Conservation (phyloP, 225 moss, liverwort and hornwort genomes). For the Sphagnum tenellum region DNA sequence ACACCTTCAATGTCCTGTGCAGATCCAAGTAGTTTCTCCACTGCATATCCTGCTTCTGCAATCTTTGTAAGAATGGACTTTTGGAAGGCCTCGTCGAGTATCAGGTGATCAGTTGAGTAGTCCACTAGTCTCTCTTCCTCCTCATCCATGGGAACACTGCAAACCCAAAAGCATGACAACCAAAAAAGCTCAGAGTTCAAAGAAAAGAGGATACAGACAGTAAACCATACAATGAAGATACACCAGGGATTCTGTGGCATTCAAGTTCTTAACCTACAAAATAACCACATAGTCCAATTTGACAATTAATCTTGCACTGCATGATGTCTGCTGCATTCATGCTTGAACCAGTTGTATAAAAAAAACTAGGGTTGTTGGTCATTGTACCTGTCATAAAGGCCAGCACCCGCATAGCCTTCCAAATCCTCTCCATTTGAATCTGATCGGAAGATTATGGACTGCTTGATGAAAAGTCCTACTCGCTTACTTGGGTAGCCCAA, state of each 20-base stretch:
- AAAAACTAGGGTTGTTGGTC: too few relatives aligned
- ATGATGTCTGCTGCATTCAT: too few relatives aligned
- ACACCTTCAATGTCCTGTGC: slow-evolving; percentile 97
- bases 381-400: slow-evolving; percentile 83
- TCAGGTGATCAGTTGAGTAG: slow-evolving; percentile 70
- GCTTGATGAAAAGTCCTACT: slow-evolving; percentile 79
- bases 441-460: slow-evolving; percentile 86
- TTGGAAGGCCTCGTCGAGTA: slow-evolving; percentile 59
- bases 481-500: slow-evolving; percentile 86
- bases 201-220: too few relatives aligned
- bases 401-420: slow-evolving; percentile 96
- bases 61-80: slow-evolving; percentile 65
- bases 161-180: background rate
- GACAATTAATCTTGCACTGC: too few relatives aligned
- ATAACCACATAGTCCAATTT: too few relatives aligned
- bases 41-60: slow-evolving; percentile 62
- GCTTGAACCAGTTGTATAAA: too few relatives aligned
- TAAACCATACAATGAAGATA: too few relatives aligned
- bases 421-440: slow-evolving; percentile 97
- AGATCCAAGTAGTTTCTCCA: slow-evolving; percentile 65
- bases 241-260: too few relatives aligned
- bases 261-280: too few relatives aligned
- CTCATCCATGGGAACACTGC: slow-evolving; percentile 89
- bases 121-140: slow-evolving; percentile 89
- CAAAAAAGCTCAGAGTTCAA: too few relatives aligned